Evolutionary conservation across 2,329 filamentous ascomycete species (phyloP).

Genomic region (Cladosporium austrohemisphaericum): DNA sequence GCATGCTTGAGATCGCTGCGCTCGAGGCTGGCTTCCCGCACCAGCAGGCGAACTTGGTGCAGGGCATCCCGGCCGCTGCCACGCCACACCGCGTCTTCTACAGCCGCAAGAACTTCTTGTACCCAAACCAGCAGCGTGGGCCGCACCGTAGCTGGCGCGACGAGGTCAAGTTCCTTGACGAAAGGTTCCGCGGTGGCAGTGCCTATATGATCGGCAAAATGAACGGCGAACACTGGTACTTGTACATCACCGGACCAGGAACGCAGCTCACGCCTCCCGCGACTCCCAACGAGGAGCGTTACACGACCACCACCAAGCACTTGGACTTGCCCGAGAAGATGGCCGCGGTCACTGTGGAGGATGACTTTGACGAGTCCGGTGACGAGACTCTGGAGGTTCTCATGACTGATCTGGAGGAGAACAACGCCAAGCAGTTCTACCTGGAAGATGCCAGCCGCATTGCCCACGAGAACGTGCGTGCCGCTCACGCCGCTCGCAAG

Average conservation of each 20-base stretch:
- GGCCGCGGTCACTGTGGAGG: constrained; percentile 31
- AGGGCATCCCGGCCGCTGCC: constrained; percentile 70
- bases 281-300: constrained; percentile 59
- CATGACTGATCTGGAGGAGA: constrained; percentile 65
- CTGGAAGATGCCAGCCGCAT: constrained; percentile 82
- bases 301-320: constrained; percentile 57
- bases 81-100: constrained; percentile 96
- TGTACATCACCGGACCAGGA: constrained; percentile 90
- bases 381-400: constrained; percentile 73
- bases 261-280: constrained; percentile 75
- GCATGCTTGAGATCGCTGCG: constrained; percentile 88
- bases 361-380: constrained; percentile 64
- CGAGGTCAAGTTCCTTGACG: constrained; percentile 88
- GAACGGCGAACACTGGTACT: constrained; percentile 99
- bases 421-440: constrained; percentile 65
- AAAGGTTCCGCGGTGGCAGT: constrained; percentile 85
- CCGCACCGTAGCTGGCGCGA: constrained; percentile 97
- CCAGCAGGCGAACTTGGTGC: constrained; percentile 62
- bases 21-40: constrained; percentile 84
- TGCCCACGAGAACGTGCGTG: constrained; percentile 73
- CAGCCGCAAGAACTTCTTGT: constrained; percentile 97
- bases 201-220: constrained; percentile 99
- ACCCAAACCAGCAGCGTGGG: constrained; percentile 87
- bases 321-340: constrained; percentile 56
- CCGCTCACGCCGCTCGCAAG: constrained; percentile 61